Base-by-base conservation (phyloP, 1,284 basidiomycete genomes). In the Sanghuangporus weigelae region DNA sequence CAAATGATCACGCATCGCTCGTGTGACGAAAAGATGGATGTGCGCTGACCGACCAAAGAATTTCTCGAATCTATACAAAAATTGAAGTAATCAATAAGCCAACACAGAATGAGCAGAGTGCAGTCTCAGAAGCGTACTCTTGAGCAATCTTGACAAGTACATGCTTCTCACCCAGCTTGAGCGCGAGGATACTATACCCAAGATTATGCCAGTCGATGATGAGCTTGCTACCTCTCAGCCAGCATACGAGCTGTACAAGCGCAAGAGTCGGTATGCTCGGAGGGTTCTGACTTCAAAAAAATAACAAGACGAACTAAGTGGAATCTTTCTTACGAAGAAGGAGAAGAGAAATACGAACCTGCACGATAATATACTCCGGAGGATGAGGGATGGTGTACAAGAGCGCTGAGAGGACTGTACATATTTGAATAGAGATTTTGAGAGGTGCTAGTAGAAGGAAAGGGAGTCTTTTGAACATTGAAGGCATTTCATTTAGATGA, bases 191-290 rank as follows among this genome's bases (percentile, higher is more conserved):
- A 63, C 90, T 98, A 73, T 95, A 96, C 7, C 95, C 96, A 8
- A 96, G 84, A 73, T 99, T 99, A 74, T 99, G 97, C 97, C 97
- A 99, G 76, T 99, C 97, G 66, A 99, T 96, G 63, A 99, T 90
- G 65, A 99, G 80, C 69, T 92, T 92, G 66, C 88, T 89, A 1
- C 90, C 86, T 16, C 86, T 81, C 4, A 93, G 71, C 57, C 77
- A 74, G 23, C 84, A 83, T 0, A 91, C 86, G 46, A 95, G 73
- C 78, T 92, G 91, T 1, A 94, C 93, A 8, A 99, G 78, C 1
- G 88, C 85, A 12, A 99, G 84, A 0, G 96, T 96, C 0, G 97
- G 97, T 23, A 99, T 94, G 60, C 93, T 94, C 2, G 97, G 97
- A 12, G 97, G 97, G 70, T 98, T 99, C 92, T 98, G 76, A 42